These are phyloP conservation scores for Funneliformis geosporum DNA, from an alignment of 192 early-diverging fungal genomes.

Conservation along the genomic window DNA sequence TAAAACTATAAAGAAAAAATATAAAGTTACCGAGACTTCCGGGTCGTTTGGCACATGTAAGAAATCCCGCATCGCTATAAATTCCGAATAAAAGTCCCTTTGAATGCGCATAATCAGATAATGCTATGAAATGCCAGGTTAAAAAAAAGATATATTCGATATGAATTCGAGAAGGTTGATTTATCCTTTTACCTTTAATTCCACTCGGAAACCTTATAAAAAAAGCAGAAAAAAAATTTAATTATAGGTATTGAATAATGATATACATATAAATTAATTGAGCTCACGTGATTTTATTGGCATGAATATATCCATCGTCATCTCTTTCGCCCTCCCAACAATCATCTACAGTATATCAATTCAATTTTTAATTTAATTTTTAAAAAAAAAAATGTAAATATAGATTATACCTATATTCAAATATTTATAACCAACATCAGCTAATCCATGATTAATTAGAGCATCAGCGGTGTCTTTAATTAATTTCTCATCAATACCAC, in stretches of 20 bases:
- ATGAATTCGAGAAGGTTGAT: background rate
- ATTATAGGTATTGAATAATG: background rate
- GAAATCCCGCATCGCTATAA: conserved; percentile 44
- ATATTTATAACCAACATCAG: conserved; percentile 53
- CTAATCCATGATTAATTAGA: conserved; percentile 45
- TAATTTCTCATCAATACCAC: conserved; percentile 52
- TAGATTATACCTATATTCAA: conserved; percentile 41
- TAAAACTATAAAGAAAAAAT: background rate
- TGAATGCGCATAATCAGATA: conserved; percentile 56
- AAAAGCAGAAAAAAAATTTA: background rate
- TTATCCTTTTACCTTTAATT: background rate
- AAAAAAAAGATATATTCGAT: background rate
- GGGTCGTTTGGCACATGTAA: conserved; percentile 55
- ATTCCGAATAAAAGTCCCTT: conserved; percentile 48
- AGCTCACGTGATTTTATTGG: conserved; percentile 35
- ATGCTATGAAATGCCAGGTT: conserved; percentile 44
- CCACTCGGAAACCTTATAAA: background rate
- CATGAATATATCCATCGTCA: conserved; percentile 32
- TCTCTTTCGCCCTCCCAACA: conserved; percentile 55
- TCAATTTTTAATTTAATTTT: background rate
- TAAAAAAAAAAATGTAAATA: background rate
- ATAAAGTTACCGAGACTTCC: conserved; percentile 32
- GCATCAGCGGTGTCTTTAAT: conserved; percentile 53
- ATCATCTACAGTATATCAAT: conserved; percentile 40
- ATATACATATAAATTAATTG: background rate